Evolutionary conservation across 257 asterid genomes (phyloP).

Genomic region (Dorcoceras hygrometricum): DNA sequence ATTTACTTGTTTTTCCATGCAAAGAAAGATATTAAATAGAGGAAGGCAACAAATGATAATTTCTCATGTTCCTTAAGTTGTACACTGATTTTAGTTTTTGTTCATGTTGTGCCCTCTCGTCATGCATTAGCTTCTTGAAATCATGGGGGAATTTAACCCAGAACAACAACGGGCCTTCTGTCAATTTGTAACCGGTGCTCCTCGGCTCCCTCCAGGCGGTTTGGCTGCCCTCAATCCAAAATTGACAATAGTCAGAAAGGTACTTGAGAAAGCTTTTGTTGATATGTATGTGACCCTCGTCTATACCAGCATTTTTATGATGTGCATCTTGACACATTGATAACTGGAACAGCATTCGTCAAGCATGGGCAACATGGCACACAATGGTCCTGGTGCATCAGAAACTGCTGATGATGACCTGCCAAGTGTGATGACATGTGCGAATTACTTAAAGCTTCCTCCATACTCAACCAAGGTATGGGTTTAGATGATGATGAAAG

Average conservation of each 20-base stretch:
- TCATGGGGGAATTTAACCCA: constrained; percentile 90
- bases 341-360: constrained; percentile 70
- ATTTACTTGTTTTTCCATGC: constrained; percentile 21
- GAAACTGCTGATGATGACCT: constrained; percentile 93
- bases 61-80: constrained; percentile 1
- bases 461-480: constrained; percentile 93
- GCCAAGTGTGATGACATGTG: constrained; percentile 99
- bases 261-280: constrained; percentile 22
- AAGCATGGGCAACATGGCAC: constrained; percentile 40
- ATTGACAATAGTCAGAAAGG: constrained; percentile 98
- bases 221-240: constrained; percentile 88
- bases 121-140: constrained; percentile 74
- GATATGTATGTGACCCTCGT: constrained; percentile 1
- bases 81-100: no score
- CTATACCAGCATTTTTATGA: neutral
- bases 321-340: constrained; percentile 1
- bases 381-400: constrained; percentile 57
- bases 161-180: constrained; percentile 96
- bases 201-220: constrained; percentile 98
- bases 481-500: neutral
- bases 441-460: constrained; percentile 98
- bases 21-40: neutral
- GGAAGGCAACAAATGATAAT: neutral
- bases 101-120: neutral
- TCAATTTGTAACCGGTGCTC: constrained; percentile 99